These are phyloP conservation scores for Stellera chamaejasme DNA, from an alignment of 345 rosid genomes.

Conservation along the genomic window DNA sequence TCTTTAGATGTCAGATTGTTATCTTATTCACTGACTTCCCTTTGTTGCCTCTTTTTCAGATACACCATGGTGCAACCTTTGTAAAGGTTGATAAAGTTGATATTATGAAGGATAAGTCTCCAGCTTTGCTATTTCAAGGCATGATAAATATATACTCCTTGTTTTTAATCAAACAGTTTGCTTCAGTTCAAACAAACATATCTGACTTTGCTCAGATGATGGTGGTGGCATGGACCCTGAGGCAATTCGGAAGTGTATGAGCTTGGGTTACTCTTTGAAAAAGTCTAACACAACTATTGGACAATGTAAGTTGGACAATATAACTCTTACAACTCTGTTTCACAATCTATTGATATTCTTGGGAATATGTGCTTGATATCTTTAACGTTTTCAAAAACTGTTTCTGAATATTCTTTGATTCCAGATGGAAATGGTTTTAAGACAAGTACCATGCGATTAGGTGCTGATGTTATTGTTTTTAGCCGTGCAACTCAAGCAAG, in stretches of 20 bases:
- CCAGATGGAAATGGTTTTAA: constrained; percentile 99
- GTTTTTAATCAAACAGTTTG: neutral
- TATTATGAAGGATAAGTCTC: constrained; percentile 63
- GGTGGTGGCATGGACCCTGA: constrained; percentile 95
- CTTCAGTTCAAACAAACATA: neutral
- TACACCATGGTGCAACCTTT: constrained; percentile 76
- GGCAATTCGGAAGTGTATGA: constrained; percentile 81
- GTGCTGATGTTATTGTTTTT: constrained; percentile 87
- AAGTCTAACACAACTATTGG: constrained; percentile 83
- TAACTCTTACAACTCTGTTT: constrained; percentile 19
- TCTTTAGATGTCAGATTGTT: too few relatives aligned
- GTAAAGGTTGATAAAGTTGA: constrained; percentile 79
- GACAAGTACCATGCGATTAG: constrained; percentile 95
- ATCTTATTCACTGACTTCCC: neutral
- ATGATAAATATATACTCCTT: constrained; percentile 8
- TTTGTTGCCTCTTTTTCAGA: constrained; percentile 35
- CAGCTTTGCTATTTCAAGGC: constrained; percentile 81
- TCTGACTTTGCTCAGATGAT: constrained; percentile 51
- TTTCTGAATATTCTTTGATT: constrained; percentile 12
- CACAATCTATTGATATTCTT: constrained; percentile 4
- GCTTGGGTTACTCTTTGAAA: constrained; percentile 97
- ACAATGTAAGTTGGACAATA: constrained; percentile 98
- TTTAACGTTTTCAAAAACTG: neutral
- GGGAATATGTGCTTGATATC: neutral
- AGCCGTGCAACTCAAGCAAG: constrained; percentile 51